Conservation (phyloP, 192 early-diverging fungal species). For the Coemansia sp. region DNA sequence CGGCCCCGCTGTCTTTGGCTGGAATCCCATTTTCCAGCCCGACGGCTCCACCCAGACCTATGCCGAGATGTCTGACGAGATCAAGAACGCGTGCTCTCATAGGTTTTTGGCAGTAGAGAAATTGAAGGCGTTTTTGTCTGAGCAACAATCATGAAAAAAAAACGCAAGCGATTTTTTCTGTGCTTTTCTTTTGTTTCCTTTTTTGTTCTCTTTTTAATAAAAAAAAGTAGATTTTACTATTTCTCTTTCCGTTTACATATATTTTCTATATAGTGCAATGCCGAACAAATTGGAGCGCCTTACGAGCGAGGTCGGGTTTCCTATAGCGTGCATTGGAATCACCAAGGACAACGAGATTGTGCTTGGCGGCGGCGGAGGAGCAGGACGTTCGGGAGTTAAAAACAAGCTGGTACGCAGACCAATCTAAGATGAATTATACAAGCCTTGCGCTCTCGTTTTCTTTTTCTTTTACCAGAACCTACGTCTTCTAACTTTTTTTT, state of each 20-base stretch:
- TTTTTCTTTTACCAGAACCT: too few species aligned
- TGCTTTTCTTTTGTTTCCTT: constrained; percentile 2
- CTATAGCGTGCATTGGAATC: constrained; percentile 61
- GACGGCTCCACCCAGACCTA: constrained; percentile 69
- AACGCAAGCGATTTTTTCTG: neutral
- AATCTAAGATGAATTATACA: neutral
- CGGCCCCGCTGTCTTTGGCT: constrained; percentile 85
- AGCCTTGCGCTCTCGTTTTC: too few species aligned
- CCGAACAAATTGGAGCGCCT: constrained; percentile 11
- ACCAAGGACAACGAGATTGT: constrained; percentile 58
- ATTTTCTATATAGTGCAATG: constrained; percentile 13
- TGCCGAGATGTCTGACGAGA: constrained; percentile 80
- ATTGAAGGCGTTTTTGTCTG: constrained; percentile 54
- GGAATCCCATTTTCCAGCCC: constrained; percentile 96
- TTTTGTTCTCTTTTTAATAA: constrained; percentile 5
- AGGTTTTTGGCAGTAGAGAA: constrained; percentile 72
- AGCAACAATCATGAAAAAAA: constrained; percentile 7
- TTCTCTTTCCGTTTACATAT: neutral
- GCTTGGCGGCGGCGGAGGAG: constrained; percentile 85
- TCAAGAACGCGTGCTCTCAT: constrained; percentile 93
- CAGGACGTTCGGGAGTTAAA: constrained; percentile 74
- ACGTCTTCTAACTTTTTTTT: constrained; percentile 14
- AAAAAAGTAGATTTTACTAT: too few species aligned
- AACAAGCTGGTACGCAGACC: constrained; percentile 74
- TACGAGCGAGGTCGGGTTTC: constrained; percentile 56